Evolutionary conservation across 352 stramenopile species (phyloP), one percentile per base, ranked within the genome.

Genomic region (Pythium brassicae): DNA sequence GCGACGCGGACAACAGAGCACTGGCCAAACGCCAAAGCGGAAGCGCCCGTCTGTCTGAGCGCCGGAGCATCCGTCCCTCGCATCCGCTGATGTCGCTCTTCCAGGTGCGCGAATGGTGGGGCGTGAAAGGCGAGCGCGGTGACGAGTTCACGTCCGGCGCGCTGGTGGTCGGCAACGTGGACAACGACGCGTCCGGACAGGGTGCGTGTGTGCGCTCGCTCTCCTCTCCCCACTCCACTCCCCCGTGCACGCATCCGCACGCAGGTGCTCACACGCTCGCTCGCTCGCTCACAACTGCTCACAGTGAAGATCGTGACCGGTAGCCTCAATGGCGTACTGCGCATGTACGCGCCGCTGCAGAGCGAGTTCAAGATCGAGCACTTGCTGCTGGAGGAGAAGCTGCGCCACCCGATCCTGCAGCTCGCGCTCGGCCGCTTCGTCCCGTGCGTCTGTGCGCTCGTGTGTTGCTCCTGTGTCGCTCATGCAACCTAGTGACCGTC

Each of bases 51-150:
- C n/a, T 23, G 15, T 25, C 42, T 43, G 39, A 35, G 1, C 32
- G 10, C 27, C 25, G 12, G 2, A 43, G n/a, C n/a, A n/a, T n/a
- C n/a, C n/a, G n/a, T n/a, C n/a, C n/a, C n/a, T n/a, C n/a, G n/a
- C n/a, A n/a, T n/a, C n/a, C n/a, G n/a, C n/a, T 19, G 27, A 95
- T 96, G 86, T 96, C 86, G 60, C 82, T 97, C 57, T 97, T 97
- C 78, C 83, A 94, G 62, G 76, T 89, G 52, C 76, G 86, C 58
- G 85, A 96, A 62, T 97, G 87, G 86, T 97, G 89, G 89, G 57
- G 69, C 46, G 73, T 79, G 42, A 86, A 82, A 68, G 75, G 78
- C 55, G 81, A 88, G 56, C 57, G 61, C 51, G 65, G 73, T 32
- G 89, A 96, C 50, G 89, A 97, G 59, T 96, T 89, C 57, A 84